phyloP scores from a whole-genome alignment of 2,329 filamentous ascomycete species.

The Cladosporium sphaerospermum region DNA sequence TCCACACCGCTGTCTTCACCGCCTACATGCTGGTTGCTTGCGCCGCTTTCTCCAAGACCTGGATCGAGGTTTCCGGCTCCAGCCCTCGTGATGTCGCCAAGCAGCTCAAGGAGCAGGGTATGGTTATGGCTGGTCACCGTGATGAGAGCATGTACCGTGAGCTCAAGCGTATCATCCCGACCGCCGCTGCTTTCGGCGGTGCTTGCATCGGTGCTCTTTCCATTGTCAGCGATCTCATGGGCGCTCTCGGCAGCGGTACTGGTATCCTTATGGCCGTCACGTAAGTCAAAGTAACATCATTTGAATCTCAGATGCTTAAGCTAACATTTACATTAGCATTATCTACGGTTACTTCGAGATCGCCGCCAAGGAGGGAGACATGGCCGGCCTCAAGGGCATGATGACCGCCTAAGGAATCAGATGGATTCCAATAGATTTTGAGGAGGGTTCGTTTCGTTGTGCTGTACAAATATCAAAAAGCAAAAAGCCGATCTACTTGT shows the following conservation, averaged over 20 bases:
- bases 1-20: conserved; percentile 94
- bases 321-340: conserved; percentile 57
- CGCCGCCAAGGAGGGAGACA: conserved; percentile 95
- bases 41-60: conserved; percentile 98
- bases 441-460: not conserved
- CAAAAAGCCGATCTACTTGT: not conserved
- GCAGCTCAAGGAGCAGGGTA: conserved; percentile 98
- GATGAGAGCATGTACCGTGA: conserved; percentile 99
- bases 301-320: not conserved
- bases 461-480: conserved; percentile 10
- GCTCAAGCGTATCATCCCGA: conserved; percentile 97
- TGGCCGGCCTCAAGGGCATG: conserved; percentile 68
- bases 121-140: conserved; percentile 98
- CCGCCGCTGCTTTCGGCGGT: conserved; percentile 95
- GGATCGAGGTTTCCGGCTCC: conserved; percentile 98
- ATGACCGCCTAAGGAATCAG: conserved; percentile 33
- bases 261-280: conserved; percentile 98
- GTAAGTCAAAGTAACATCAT: conserved; percentile 53
- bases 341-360: conserved; percentile 99
- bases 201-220: conserved; percentile 98
- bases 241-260: conserved; percentile 86
- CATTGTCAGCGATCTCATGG: conserved; percentile 89
- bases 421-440: conserved; percentile 18
- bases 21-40: conserved; percentile 97
- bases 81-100: conserved; percentile 97